phyloP scores from a whole-genome alignment of 805 yeast species.

The Metschnikowia hibisci region DNA sequence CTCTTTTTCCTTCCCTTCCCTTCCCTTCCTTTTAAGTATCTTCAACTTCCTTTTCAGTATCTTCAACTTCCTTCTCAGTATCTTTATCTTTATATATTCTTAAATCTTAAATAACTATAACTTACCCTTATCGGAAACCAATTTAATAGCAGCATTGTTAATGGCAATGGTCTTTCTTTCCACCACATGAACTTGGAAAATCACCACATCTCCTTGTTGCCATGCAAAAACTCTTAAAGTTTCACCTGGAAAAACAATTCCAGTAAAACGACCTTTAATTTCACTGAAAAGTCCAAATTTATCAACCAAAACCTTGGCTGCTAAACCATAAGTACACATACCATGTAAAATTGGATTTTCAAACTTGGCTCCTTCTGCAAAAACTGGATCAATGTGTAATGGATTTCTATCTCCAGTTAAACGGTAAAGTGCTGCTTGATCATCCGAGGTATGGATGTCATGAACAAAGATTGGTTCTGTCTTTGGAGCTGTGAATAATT shows the following conservation, averaged over 20 bases:
- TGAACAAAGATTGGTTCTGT: constrained; percentile 62
- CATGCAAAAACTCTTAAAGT: constrained; percentile 76
- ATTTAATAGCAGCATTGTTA: constrained; percentile 80
- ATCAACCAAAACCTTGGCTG: constrained; percentile 71
- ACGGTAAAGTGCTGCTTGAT: constrained; percentile 88
- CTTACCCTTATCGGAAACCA: constrained; percentile 38
- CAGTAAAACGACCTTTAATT: constrained; percentile 85
- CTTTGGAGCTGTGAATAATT: constrained; percentile 58
- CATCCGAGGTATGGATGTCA: constrained; percentile 54
- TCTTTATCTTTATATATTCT: no score
- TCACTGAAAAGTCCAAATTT: constrained; percentile 79
- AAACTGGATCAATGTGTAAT: constrained; percentile 86
- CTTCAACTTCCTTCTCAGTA: no score
- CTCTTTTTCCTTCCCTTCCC: no score
- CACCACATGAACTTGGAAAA: constrained; percentile 77
- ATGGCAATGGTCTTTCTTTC: constrained; percentile 78
- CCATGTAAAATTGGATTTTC: constrained; percentile 90
- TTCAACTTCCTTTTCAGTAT: no score
- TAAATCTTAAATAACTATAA: constrained; percentile 25
- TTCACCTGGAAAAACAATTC: constrained; percentile 94
- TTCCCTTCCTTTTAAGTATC: no score
- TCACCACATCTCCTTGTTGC: constrained; percentile 68
- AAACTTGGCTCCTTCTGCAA: constrained; percentile 86
- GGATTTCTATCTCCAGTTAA: constrained; percentile 94
- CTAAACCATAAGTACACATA: constrained; percentile 78